Evolutionary conservation across 1,139 yeast species (phyloP).

Genomic region (Taphrina pruni): DNA sequence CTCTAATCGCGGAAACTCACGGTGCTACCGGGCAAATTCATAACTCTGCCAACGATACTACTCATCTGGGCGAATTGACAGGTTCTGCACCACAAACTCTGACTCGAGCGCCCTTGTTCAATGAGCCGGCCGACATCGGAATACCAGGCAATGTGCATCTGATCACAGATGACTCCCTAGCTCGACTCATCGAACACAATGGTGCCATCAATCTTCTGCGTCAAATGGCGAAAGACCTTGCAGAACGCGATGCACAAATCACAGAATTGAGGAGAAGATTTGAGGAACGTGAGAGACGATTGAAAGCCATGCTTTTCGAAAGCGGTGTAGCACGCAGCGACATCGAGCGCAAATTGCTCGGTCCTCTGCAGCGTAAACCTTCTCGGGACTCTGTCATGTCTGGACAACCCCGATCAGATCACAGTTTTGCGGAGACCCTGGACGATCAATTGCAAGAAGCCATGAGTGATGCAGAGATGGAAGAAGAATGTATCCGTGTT

Average conservation of each 20-base stretch:
- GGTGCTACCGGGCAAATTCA: background rate
- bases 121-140: conserved; percentile 16
- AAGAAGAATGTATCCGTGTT: background rate
- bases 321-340: conserved; percentile 53
- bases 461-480: conserved; percentile 44
- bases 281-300: conserved; percentile 57
- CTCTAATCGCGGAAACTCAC: background rate
- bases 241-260: conserved; percentile 59
- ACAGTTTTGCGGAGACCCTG: conserved; percentile 19
- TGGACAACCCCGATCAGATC: conserved; percentile 11
- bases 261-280: conserved; percentile 55
- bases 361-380: conserved; percentile 7
- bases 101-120: conserved; percentile 20
- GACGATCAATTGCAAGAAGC: conserved; percentile 43
- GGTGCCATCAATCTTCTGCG: conserved; percentile 58
- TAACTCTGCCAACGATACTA: background rate
- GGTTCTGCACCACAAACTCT: background rate
- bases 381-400: conserved; percentile 30
- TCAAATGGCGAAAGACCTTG: conserved; percentile 60
- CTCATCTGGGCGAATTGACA: background rate
- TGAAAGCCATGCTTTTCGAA: conserved; percentile 56
- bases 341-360: conserved; percentile 33
- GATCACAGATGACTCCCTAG: conserved; percentile 52
- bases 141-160: conserved; percentile 54
- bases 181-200: conserved; percentile 54